Percentiles rank a stretch among this genome's conserved stretches.
phyloP scores from a whole-genome alignment of 2,329 filamentous ascomycete species.

The Aulographum hederae region DNA sequence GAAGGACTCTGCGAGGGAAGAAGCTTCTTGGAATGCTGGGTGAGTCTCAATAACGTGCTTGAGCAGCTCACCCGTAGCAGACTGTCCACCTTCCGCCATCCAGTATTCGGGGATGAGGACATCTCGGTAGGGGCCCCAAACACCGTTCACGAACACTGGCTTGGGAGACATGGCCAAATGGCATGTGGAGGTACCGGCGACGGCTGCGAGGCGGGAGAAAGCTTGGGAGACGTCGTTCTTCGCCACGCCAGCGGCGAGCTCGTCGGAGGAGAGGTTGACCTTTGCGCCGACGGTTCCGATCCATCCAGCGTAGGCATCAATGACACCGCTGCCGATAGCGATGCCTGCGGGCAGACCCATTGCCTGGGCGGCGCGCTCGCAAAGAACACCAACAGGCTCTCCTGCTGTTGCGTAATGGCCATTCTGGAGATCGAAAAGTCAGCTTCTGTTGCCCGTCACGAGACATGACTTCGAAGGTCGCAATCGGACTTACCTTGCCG shows the following conservation, averaged over 20 bases:
- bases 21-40: constrained; percentile 67
- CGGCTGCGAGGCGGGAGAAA: constrained; percentile 80
- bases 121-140: constrained; percentile 95
- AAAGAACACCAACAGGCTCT: constrained; percentile 72
- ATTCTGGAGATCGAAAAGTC: constrained; percentile 43
- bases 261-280: constrained; percentile 52
- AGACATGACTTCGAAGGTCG: too few species aligned
- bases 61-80: constrained; percentile 83
- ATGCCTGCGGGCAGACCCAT: constrained; percentile 76
- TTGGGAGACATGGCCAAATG: constrained; percentile 90
- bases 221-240: constrained; percentile 83
- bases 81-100: constrained; percentile 96
- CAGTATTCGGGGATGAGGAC: constrained; percentile 82
- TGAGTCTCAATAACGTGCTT: constrained; percentile 93
- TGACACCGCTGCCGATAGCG: constrained; percentile 87
- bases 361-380: constrained; percentile 63
- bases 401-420: constrained; percentile 82
- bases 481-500: constrained; percentile 60
- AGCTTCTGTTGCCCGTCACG: constrained; percentile 7
- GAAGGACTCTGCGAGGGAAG: constrained; percentile 61
- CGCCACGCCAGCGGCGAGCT: constrained; percentile 46
- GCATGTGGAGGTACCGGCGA: constrained; percentile 93
- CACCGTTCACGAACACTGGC: constrained; percentile 82
- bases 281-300: constrained; percentile 98
- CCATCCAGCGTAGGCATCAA: constrained; percentile 97